These are phyloP conservation scores for Xylaria sp. DNA, from an alignment of 2,329 filamentous ascomycete species.

Conservation along the genomic window DNA sequence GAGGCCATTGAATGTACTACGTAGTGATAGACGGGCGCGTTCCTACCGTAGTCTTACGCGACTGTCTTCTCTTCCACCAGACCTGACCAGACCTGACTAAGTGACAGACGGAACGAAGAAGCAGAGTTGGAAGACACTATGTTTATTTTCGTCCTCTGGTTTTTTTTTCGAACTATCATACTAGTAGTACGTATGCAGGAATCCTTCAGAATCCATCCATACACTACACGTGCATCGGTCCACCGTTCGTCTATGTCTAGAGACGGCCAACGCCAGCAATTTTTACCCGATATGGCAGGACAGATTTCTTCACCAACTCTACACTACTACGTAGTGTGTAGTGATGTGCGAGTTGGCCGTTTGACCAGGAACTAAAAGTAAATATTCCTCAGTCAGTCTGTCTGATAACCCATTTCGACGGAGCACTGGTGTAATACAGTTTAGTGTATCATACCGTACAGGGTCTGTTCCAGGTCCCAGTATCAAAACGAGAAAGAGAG, in stretches of 20 bases:
- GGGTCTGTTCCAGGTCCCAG: slow-evolving; percentile 7
- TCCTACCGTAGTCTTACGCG: not conserved
- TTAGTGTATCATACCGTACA: slow-evolving; percentile 4
- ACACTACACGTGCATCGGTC: slow-evolving; percentile 17
- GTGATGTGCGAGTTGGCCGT: slow-evolving; percentile 4
- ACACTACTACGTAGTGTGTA: too few relatives aligned
- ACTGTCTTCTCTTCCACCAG: slow-evolving; percentile 6
- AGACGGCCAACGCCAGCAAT: slow-evolving; percentile 12
- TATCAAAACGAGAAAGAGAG: not conserved
- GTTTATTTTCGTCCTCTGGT: slow-evolving; percentile 8
- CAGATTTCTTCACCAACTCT: not conserved
- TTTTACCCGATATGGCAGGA: slow-evolving; percentile 22
- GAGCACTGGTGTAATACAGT: not conserved
- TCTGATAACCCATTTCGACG: not conserved
- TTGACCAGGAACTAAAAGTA: too few relatives aligned
- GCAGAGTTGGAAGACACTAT: not conserved
- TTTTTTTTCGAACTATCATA: slow-evolving; percentile 12
- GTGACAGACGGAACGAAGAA: slow-evolving; percentile 11
- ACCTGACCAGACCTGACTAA: slow-evolving; percentile 4
- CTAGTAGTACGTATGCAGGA: slow-evolving; percentile 12
- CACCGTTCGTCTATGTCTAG: slow-evolving; percentile 20
- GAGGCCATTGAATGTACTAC: slow-evolving; percentile 6
- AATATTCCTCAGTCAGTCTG: not conserved
- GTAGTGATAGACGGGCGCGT: slow-evolving; percentile 13
- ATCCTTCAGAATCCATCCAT: slow-evolving; percentile 30